phyloP scores from a whole-genome alignment of 345 rosid genomes.

The Eucalyptus cloeziana region DNA sequence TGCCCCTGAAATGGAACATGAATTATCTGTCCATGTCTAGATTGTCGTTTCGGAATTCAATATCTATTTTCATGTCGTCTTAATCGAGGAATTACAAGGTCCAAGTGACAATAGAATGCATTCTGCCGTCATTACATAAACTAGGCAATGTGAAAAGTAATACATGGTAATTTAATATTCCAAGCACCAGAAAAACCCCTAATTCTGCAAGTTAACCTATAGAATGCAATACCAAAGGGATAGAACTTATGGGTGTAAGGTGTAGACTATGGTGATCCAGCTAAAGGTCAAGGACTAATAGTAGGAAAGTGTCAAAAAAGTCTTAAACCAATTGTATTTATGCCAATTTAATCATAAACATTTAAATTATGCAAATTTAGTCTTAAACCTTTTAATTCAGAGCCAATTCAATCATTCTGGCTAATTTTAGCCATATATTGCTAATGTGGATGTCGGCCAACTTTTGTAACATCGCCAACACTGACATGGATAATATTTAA shows the following conservation, averaged over 20 bases:
- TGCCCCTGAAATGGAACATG: neutral
- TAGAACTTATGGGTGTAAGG: neutral
- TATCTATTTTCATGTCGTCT: neutral
- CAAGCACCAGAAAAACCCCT: neutral
- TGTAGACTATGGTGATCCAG: too few species aligned
- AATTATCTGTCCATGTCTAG: neutral
- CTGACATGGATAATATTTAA: too few species aligned
- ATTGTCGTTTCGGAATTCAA: neutral
- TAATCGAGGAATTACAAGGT: neutral
- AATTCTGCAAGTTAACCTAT: neutral
- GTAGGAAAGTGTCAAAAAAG: too few species aligned
- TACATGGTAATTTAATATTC: neutral
- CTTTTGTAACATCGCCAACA: too few species aligned
- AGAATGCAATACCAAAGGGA: neutral
- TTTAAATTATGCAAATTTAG: too few species aligned
- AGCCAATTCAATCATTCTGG: too few species aligned
- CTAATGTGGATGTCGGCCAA: too few species aligned
- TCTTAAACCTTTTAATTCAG: too few species aligned
- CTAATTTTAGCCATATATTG: too few species aligned
- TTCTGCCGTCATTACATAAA: neutral
- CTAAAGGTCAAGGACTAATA: too few species aligned
- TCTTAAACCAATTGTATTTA: too few species aligned
- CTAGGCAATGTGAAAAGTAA: neutral
- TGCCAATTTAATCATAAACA: too few species aligned
- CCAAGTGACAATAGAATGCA: neutral